Percentiles rank a stretch among this genome's conserved stretches.
Evolutionary conservation across 257 asterid genomes (phyloP).

Genomic region (Cruciata laevipes): DNA sequence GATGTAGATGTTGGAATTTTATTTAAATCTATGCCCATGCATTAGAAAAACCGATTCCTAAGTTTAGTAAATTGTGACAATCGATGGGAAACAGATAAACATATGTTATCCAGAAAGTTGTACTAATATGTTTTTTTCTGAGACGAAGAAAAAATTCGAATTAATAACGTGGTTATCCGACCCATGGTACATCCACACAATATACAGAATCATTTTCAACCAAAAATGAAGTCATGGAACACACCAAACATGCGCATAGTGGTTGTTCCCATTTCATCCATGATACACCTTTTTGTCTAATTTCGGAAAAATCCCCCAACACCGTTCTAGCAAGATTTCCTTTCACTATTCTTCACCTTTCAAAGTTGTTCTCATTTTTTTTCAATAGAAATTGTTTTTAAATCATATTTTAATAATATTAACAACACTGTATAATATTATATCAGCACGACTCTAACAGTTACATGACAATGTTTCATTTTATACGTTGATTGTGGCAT

Average conservation of each 20-base stretch:
- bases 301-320: conserved; percentile 16
- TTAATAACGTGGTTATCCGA: background rate
- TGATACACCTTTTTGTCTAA: conserved; percentile 14
- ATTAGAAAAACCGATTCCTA: too few species aligned
- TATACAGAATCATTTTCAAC: conserved; percentile 32
- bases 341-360: background rate
- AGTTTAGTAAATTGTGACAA: background rate
- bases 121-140: background rate
- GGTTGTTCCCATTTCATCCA: conserved; percentile 9
- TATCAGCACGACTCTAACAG: too few species aligned
- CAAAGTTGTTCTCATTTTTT: background rate
- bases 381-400: too few species aligned
- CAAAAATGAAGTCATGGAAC: conserved; percentile 29
- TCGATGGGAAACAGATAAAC: background rate
- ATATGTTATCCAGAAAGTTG: background rate
- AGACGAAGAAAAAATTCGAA: background rate
- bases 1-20: too few species aligned
- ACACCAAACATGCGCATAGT: conserved; percentile 28
- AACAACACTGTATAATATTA: too few species aligned
- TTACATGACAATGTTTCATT: too few species aligned
- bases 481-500: too few species aligned
- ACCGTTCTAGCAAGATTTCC: background rate
- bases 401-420: too few species aligned
- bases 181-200: conserved; percentile 19
- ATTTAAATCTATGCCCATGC: too few species aligned